Conservation (phyloP, 1,139 yeast species). For the Debaryomyces singareniensis region DNA sequence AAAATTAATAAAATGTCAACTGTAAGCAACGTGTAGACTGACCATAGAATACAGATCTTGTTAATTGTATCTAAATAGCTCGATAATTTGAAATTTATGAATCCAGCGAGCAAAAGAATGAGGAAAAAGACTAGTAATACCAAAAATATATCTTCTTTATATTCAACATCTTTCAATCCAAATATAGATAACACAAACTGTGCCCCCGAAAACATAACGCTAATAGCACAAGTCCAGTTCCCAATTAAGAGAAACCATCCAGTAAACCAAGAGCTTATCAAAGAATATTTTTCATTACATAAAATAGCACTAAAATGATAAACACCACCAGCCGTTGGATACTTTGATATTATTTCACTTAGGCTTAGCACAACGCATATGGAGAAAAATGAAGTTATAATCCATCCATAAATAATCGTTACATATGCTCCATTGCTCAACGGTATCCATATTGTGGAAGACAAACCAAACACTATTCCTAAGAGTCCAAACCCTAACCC, state of each 20-base stretch:
- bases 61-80: slow-evolving; percentile 57
- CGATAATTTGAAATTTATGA: slow-evolving; percentile 57
- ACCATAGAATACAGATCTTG: slow-evolving; percentile 65
- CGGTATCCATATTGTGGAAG: slow-evolving; percentile 64
- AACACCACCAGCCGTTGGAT: slow-evolving; percentile 69
- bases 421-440: slow-evolving; percentile 69
- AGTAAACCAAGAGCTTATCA: slow-evolving; percentile 62
- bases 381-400: slow-evolving; percentile 55
- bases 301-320: slow-evolving; percentile 72
- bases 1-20: slow-evolving; percentile 58
- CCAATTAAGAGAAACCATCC: slow-evolving; percentile 74
- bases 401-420: slow-evolving; percentile 67
- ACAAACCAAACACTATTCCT: slow-evolving; percentile 75
- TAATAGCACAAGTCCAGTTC: slow-evolving; percentile 69
- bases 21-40: slow-evolving; percentile 62
- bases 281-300: slow-evolving; percentile 50
- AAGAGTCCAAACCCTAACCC: slow-evolving; percentile 71
- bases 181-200: slow-evolving; percentile 62
- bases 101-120: slow-evolving; percentile 53
- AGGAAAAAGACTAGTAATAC: slow-evolving; percentile 52
- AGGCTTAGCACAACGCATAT: slow-evolving; percentile 58
- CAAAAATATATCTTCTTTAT: slow-evolving; percentile 49
- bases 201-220: slow-evolving; percentile 69
- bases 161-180: slow-evolving; percentile 53
- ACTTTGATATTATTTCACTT: slow-evolving; percentile 67